phyloP scores from a whole-genome alignment of 139 green algal species.

The Dunaliella primolecta region DNA sequence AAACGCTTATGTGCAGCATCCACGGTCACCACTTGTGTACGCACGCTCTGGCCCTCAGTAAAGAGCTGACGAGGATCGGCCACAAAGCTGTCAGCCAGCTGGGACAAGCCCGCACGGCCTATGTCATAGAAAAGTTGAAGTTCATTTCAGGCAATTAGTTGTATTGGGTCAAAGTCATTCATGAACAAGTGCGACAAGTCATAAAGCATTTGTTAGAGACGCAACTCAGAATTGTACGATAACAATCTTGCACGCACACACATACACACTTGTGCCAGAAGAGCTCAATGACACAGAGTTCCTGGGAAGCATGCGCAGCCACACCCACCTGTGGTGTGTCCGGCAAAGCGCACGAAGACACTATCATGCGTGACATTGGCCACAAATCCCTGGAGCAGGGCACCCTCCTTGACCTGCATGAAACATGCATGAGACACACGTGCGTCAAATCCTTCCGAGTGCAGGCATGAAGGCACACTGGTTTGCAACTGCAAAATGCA shows the following conservation, averaged over 20 bases:
- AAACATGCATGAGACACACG: too few relatives aligned
- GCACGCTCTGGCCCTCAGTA: slow-evolving; percentile 69
- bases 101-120: slow-evolving; percentile 59
- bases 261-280: too few relatives aligned
- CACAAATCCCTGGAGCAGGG: slow-evolving; percentile 76
- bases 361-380: slow-evolving; percentile 63
- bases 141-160: too few relatives aligned
- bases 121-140: background rate
- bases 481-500: too few relatives aligned
- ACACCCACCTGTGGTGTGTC: slow-evolving; percentile 59
- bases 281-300: background rate
- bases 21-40: slow-evolving; percentile 35
- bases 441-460: too few relatives aligned
- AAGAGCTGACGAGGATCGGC: slow-evolving; percentile 65
- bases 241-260: background rate
- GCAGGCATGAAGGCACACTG: too few relatives aligned
- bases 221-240: background rate
- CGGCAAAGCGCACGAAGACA: slow-evolving; percentile 87
- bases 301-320: background rate
- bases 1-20: slow-evolving; percentile 40
- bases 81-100: slow-evolving; percentile 80
- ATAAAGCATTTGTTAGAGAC: too few relatives aligned
- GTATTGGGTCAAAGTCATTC: too few relatives aligned
- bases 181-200: too few relatives aligned
- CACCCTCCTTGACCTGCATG: slow-evolving; percentile 45